phyloP scores from a whole-genome alignment of 2,329 filamentous ascomycete genomes.

The Corniculantispora saksenae region DNA sequence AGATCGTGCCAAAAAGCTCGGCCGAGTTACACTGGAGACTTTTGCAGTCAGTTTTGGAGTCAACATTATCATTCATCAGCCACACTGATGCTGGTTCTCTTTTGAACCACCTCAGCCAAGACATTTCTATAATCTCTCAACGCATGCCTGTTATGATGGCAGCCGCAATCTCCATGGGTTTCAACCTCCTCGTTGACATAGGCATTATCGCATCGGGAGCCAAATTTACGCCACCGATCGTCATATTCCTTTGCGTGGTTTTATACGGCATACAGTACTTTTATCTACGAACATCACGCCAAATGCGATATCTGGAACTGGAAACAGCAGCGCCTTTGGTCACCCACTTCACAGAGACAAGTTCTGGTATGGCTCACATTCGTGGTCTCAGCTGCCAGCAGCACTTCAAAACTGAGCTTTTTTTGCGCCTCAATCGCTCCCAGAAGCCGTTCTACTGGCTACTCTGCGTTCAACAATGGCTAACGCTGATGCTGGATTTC shows the following conservation, averaged over 20 bases:
- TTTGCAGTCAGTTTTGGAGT: neutral
- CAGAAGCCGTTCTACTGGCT: slow-evolving; percentile 57
- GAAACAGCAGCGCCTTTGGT: no score
- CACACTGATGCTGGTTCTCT: slow-evolving; percentile 2
- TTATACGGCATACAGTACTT: slow-evolving; percentile 33
- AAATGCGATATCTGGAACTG: slow-evolving; percentile 38
- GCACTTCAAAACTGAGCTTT: no score
- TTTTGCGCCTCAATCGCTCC: no score
- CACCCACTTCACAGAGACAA: no score
- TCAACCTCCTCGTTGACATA: slow-evolving; percentile 22
- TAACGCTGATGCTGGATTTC: slow-evolving; percentile 49
- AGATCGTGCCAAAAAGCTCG: slow-evolving; percentile 6
- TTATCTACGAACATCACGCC: slow-evolving; percentile 38
- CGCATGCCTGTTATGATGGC: slow-evolving; percentile 30
- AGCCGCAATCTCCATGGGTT: slow-evolving; percentile 27
- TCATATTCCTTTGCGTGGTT: slow-evolving; percentile 26
- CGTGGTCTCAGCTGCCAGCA: no score
- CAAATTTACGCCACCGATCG: slow-evolving; percentile 31
- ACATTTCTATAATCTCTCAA: slow-evolving; percentile 29
- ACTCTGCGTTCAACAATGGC: slow-evolving; percentile 56
- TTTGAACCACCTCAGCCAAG: slow-evolving; percentile 30
- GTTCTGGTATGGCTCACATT: no score
- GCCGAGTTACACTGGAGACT: neutral
- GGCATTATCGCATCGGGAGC: slow-evolving; percentile 26
- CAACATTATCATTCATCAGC: slow-evolving; percentile 24